phyloP scores from a whole-genome alignment of 1,284 basidiomycete species.

The Malassezia caprae region DNA sequence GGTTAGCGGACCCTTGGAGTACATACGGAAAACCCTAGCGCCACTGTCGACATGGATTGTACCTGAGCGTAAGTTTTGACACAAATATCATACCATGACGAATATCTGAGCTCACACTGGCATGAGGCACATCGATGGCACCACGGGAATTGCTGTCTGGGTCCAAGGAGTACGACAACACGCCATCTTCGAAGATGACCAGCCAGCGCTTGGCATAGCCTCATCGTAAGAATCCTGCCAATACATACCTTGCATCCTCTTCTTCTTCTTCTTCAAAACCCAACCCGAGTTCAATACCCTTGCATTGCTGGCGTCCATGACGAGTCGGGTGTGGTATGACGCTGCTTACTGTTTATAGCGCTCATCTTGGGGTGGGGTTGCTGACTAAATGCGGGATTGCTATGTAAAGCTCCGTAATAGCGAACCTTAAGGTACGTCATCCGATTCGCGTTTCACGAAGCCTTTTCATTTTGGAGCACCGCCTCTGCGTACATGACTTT shows the following conservation, averaged over 20 bases:
- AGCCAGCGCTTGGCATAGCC: slow-evolving; percentile 47
- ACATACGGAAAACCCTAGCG: slow-evolving; percentile 35
- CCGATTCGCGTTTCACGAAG: not conserved
- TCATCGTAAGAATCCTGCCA: not conserved
- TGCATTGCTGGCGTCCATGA: slow-evolving; percentile 10
- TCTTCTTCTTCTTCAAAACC: slow-evolving; percentile 48
- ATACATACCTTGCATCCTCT: slow-evolving; percentile 42
- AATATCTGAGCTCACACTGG: slow-evolving; percentile 39
- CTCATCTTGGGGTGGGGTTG: not conserved
- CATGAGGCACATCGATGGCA: slow-evolving; percentile 43
- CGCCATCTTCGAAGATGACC: slow-evolving; percentile 36
- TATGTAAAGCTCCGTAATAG: not conserved
- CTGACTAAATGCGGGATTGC: not conserved
- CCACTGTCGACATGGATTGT: slow-evolving; percentile 47
- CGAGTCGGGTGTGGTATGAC: not conserved
- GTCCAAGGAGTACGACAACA: slow-evolving; percentile 35
- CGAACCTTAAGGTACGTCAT: not conserved
- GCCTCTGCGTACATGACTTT: slow-evolving; percentile 43
- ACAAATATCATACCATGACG: slow-evolving; percentile 24
- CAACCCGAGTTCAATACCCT: slow-evolving; percentile 38
- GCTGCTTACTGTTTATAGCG: not conserved
- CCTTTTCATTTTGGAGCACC: slow-evolving; percentile 22
- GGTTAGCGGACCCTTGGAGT: not conserved
- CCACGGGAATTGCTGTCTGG: slow-evolving; percentile 41
- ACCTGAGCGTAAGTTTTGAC: slow-evolving; percentile 13